Base-by-base conservation (phyloP, 2,329 filamentous ascomycete genomes). In the Byssoonygena ceratinophila region DNA sequence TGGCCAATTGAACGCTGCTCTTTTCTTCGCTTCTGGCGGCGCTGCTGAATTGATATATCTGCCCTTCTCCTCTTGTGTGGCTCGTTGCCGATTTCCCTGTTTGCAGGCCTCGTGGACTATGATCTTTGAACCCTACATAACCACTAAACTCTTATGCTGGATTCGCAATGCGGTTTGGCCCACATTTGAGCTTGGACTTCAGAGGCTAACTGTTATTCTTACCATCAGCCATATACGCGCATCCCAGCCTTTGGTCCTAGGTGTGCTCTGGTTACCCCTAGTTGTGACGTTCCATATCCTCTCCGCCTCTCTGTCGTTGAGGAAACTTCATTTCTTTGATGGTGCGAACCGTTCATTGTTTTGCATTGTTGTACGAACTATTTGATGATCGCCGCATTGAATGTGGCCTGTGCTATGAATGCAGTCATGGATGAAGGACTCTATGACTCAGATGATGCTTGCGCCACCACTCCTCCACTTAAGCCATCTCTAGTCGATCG, bases 401-500 rank as follows among this genome's bases (percentile, higher is more conserved):
- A 9, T 32, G 29, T 22, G 16, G 18, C 31, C 7, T 37, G 39
- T 45, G 39, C 36, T 37, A 45, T 59, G 57, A 62, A 60, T 59
- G 61, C 59, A 58, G 68, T 68, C 32, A 52, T 52, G 41, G 63
- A 68, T 57, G 59, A 60, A 59, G 59, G 70, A 53, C 61, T 62
- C 57, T 71, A 71, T 60, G 67, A 71, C 55, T 64, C 66, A 54
- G 69, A 72, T 54, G 69, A 71, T 55, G 66, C 59, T 54, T 61
- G 59, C 55, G 59, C 63, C 56, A 58, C 60, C 53, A 71, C 69
- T 37, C 71, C 71, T 37, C 64, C 58, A n/a, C 61, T 71, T 49
- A 55, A 65, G 57, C 52, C 60, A 18, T 55, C 59, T 16, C 59
- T 61, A 31, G 57, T 64, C 46, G 61, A 67, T 52, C 67, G 68